Conservation (phyloP, 106 monocot species). For the Vanilla planifolia region DNA sequence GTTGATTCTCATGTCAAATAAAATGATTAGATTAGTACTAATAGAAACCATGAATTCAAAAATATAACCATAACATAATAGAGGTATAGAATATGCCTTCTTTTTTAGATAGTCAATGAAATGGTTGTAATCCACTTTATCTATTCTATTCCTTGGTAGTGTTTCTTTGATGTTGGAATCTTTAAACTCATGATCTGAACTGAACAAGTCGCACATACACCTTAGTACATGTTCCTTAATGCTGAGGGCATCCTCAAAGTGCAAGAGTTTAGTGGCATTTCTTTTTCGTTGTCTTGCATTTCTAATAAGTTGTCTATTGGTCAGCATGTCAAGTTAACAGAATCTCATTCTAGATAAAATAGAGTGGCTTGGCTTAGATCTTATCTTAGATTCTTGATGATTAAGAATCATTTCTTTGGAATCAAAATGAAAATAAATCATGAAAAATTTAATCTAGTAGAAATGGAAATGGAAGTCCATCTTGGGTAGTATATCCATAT, state of each 20-base stretch:
- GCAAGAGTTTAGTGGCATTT: slow-evolving; percentile 9
- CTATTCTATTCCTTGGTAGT: slow-evolving; percentile 9
- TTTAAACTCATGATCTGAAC: slow-evolving; percentile 11
- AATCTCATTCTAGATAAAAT: no score
- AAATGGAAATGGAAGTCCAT: background rate
- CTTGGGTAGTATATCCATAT: no score
- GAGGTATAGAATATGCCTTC: no score
- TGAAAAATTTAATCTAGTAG: background rate
- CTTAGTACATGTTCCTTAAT: slow-evolving; percentile 11
- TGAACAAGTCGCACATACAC: slow-evolving; percentile 8
- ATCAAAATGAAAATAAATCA: no score
- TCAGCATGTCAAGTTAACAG: no score
- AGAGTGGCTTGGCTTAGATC: background rate
- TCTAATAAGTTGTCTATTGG: slow-evolving; percentile 13
- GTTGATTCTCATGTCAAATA: no score
- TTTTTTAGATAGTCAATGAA: background rate
- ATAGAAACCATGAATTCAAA: no score
- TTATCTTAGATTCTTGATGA: background rate
- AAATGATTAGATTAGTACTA: no score
- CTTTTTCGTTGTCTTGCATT: background rate
- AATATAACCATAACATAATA: no score
- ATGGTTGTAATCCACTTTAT: background rate
- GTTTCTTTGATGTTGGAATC: background rate
- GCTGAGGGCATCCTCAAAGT: slow-evolving; percentile 7
- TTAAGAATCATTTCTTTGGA: background rate